Base-by-base conservation (phyloP, 352 stramenopile genomes). In the Vaucheria bursata region DNA sequence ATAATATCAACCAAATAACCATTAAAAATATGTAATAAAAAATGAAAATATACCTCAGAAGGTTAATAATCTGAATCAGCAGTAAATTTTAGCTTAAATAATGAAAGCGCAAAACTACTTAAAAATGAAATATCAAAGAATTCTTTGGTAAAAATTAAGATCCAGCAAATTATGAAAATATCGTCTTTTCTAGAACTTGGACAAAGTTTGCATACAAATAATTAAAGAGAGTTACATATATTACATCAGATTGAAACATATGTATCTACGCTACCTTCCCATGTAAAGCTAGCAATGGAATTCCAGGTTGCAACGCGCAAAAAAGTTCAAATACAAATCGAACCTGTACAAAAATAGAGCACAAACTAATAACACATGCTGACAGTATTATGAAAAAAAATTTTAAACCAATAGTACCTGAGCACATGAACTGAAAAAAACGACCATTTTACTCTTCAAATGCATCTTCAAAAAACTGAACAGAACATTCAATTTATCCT, bases 381-480 rank as follows among this genome's bases (percentile, higher is more conserved):
- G 8, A 53, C 8, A 71, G 12, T 71, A 18, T 65, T 8, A 37
- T 53, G n/a, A 67, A 25, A 59, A 59, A 18, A 59, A 59, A 18
- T 59, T 25, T 59, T 59, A 25, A 18, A 18, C 45, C 25, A 59
- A 59, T 59, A 59, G 45, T 1, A 89, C 87, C 84, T 97, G 92
- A 37, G 95, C 92, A 83, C 96, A 99, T 1, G 93, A 97, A 0
- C 93, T 94, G 33, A 99, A 87, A 84, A 99, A 99, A 29, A 99
- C 91, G 78, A 99, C 98, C 18, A 91, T 96, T 85, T 99, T 99
- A 75, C 91, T 90, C 86, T 97, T 97, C 31, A 99, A 85, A 86
- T 99, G 96, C 40, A 93, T 96, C 88, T 97, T 98, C 77, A 99
- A 89, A 81, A 99, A 99, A 4, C 92, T 96, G 79, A 95, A 97